Evolutionary conservation across 31 red algal genomes (phyloP).

Genomic region (Porphyra umbilicalis): DNA sequence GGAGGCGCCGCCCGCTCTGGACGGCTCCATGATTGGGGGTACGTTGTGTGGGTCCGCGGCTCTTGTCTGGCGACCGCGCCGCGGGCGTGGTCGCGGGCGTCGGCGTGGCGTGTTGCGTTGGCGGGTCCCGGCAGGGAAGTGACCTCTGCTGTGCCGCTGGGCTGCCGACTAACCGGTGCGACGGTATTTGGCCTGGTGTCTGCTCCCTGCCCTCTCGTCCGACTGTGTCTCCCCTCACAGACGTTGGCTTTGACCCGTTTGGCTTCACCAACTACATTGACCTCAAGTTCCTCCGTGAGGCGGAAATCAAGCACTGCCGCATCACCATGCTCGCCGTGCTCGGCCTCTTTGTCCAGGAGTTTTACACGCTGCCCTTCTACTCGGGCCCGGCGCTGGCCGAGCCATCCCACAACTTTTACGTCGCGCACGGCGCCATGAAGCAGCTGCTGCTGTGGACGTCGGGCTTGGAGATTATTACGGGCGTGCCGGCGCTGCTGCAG

Average conservation of each 20-base stretch:
- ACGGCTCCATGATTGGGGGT: constrained; percentile 41
- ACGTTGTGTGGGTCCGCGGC: too few relatives aligned
- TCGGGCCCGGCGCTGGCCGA: constrained; percentile 30
- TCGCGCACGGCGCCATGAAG: constrained; percentile 47
- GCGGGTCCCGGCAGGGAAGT: too few relatives aligned
- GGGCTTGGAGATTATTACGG: constrained; percentile 73
- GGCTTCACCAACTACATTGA: constrained; percentile 80
- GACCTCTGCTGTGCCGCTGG: too few relatives aligned
- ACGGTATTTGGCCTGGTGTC: too few relatives aligned
- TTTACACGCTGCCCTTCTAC: constrained; percentile 75
- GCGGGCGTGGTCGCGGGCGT: too few relatives aligned
- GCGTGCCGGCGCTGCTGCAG: constrained; percentile 62
- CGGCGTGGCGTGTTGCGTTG: too few relatives aligned
- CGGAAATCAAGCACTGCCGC: constrained; percentile 89
- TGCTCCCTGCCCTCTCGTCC: too few relatives aligned
- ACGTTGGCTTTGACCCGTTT: constrained; percentile 93
- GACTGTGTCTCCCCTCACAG: too few relatives aligned
- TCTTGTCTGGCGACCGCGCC: too few relatives aligned
- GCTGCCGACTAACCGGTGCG: too few relatives aligned
- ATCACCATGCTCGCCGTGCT: constrained; percentile 91
- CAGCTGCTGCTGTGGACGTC: constrained; percentile 71
- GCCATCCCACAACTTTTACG: constrained; percentile 58
- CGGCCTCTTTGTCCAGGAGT: constrained; percentile 72
- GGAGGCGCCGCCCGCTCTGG: constrained; percentile 75
- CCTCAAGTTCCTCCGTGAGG: constrained; percentile 82